Conservation (phyloP, 805 yeast species). For the Spathaspora hagerdaliae region DNA sequence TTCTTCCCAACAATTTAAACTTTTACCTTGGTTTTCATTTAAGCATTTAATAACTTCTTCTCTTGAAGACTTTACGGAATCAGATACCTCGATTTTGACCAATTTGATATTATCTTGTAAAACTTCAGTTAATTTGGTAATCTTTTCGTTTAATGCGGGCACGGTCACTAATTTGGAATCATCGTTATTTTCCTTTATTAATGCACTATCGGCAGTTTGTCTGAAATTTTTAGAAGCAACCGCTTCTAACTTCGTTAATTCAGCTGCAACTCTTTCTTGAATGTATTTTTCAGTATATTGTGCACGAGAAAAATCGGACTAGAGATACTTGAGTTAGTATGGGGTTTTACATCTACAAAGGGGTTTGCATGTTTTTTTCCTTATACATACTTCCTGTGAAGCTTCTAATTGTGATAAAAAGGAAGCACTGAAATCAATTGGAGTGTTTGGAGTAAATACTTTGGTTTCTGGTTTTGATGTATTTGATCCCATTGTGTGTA, state of each 20-base stretch:
- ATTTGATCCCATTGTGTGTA: constrained; percentile 48
- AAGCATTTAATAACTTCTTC: constrained; percentile 55
- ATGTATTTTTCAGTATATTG: constrained; percentile 65
- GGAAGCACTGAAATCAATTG: constrained; percentile 64
- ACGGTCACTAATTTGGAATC: constrained; percentile 20
- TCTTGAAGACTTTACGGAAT: constrained; percentile 45
- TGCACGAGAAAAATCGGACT: constrained; percentile 65
- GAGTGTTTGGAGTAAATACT: constrained; percentile 63
- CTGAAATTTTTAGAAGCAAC: constrained; percentile 52
- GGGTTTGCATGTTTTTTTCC: neutral
- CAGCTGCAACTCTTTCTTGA: constrained; percentile 60
- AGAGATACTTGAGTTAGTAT: constrained; percentile 6
- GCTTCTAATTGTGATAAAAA: constrained; percentile 60
- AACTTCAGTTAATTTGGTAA: constrained; percentile 27
- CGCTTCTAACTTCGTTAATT: constrained; percentile 50
- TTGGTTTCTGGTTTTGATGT: constrained; percentile 63
- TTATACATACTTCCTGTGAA: constrained; percentile 46
- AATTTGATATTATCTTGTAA: constrained; percentile 32
- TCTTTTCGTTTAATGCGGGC: constrained; percentile 37
- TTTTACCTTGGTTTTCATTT: constrained; percentile 55
- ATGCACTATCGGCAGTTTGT: constrained; percentile 40
- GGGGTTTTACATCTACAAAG: neutral
- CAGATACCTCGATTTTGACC: constrained; percentile 28
- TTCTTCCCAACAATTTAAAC: constrained; percentile 80
- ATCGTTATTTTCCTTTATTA: constrained; percentile 28